Base-by-base conservation (phyloP, 2,329 filamentous ascomycete species). In the Penicillium sp. region DNA sequence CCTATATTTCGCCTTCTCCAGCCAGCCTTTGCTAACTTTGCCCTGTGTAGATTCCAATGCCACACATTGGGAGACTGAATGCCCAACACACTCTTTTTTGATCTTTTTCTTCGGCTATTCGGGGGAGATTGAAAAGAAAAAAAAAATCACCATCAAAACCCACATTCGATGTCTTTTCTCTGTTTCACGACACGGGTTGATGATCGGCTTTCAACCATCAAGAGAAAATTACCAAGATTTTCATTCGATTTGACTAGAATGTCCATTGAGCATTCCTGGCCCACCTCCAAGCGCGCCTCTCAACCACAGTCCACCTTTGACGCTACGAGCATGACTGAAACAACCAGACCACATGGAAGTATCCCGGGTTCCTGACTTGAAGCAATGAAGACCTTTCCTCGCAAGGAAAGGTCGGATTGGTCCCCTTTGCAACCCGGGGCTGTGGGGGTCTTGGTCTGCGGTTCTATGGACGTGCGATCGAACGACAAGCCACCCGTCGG, bases 341-440 rank as follows among this genome's bases (percentile, higher is more conserved):
- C 59, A 56, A 32, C 61, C 60, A 53, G 57, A 55, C 55, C 60
- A 59, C 59, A 62, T 58, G 64, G 60, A 55, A 35, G 18, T 36
- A 48, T 32, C 44, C 55, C 61, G 64, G 63, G 66, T 65, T 55
- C 51, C 54, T 53, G 69, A 69, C 69, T 71, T 65, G 69, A 51
- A 71, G 63, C 69, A 72, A 71, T 71, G 68, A 71, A 69, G 58
- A 64, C 64, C 50, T 46, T 49, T 40, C 43, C 18, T 24, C 27
- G 12, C 12, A 24, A 48, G 47, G 49, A 11, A 32, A 55, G 34
- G 63, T 66, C 51, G 66, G 67, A 71, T 69, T 71, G 68, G 68
- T 70, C 68, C 59, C 46, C 53, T 53, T 52, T 56, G 29, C 11
- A 51, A 59, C 64, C 67, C 63, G 58, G 55, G 29, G 29, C 65